A percentile compares a stretch with the other conserved stretches of the same genome.
Conservation (phyloP, 2,329 filamentous ascomycete species). For the Tolypocladium cylindrosporum region DNA sequence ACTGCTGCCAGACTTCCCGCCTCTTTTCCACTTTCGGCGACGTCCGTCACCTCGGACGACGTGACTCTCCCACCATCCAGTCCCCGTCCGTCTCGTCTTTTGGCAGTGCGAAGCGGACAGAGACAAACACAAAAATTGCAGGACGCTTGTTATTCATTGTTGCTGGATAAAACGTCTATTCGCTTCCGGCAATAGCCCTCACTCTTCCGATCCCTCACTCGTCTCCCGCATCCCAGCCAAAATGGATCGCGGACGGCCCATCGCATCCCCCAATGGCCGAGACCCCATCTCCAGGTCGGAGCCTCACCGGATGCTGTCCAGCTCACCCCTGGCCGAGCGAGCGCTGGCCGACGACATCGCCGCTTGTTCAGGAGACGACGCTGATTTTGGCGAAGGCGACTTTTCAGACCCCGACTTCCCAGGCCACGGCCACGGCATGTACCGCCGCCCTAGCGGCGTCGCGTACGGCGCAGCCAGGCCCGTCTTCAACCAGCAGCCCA, state of each 20-base stretch:
- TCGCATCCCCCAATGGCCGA: not conserved
- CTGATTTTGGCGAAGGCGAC: slow-evolving; percentile 18
- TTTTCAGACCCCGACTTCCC: slow-evolving; percentile 25
- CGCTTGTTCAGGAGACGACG: slow-evolving; percentile 49
- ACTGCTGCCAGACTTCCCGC: not conserved
- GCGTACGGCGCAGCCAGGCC: slow-evolving; percentile 62
- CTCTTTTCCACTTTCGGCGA: not conserved
- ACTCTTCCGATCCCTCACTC: not conserved
- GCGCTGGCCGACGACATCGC: slow-evolving; percentile 58
- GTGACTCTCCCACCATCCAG: not conserved
- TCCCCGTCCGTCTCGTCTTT: no score
- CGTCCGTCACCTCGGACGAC: not conserved
- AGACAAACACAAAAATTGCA: not conserved
- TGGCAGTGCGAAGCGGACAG: no score
- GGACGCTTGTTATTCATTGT: not conserved
- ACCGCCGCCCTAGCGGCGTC: slow-evolving; percentile 69
- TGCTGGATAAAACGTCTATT: not conserved
- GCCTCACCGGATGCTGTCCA: slow-evolving; percentile 34
- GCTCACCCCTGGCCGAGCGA: slow-evolving; percentile 57
- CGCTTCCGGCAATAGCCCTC: not conserved
- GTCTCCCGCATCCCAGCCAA: not conserved
- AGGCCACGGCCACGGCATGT: slow-evolving; percentile 39
- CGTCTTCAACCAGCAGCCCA: slow-evolving; percentile 49
- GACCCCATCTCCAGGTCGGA: not conserved
- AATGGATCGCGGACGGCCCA: slow-evolving; percentile 3